Evolutionary conservation across 2,329 filamentous ascomycete species (phyloP), one percentile per base, ranked within the genome.

Genomic region (Tolypocladium tropicale): DNA sequence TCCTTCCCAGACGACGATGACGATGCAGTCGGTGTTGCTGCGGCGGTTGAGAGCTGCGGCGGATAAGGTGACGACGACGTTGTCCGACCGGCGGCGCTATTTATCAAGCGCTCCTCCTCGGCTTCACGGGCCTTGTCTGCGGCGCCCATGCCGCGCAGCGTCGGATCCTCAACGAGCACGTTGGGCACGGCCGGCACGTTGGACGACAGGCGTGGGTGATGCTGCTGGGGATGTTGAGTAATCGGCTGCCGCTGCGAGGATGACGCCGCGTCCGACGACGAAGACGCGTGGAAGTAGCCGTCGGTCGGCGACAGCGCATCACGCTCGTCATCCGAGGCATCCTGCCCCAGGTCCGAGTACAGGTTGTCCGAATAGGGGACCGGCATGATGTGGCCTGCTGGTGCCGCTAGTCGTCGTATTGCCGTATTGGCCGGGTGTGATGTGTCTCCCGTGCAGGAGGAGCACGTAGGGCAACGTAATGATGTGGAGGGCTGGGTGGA

Each of bases 121-220:
- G 72, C 76, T 62, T 80, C 76, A 33, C 66, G 66, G 25, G 72
- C 73, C 67, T 81, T 80, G 28, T 50, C 46, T 55, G 70, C 59
- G 62, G 64, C 36, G 59, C 67, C 57, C 59, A 70, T 64, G 59
- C 67, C 64, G 54, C 65, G 64, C 54, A 78, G 65, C 50, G 73
- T 77, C 51, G 78, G 77, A 58, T 81, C 78, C 59, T 72, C 68
- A 55, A 80, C 74, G 58, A 77, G 68, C 53, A 79, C 67, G 64
- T 78, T 74, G 46, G 78, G 77, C 16, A 80, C 73, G 56, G 65
- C 67, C 43, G 76, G 77, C 12, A 75, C 72, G 58, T 68, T 68
- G 54, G 68, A 66, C 46, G 67, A 68, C 34, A 62, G 56, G 57
- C 60, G 62, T 53, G 60, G 64, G 55, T 57, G 59, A 56, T 57